These are phyloP conservation scores for Coelastrella sp. DNA, from an alignment of 139 green algal genomes.

Conservation along the genomic window DNA sequence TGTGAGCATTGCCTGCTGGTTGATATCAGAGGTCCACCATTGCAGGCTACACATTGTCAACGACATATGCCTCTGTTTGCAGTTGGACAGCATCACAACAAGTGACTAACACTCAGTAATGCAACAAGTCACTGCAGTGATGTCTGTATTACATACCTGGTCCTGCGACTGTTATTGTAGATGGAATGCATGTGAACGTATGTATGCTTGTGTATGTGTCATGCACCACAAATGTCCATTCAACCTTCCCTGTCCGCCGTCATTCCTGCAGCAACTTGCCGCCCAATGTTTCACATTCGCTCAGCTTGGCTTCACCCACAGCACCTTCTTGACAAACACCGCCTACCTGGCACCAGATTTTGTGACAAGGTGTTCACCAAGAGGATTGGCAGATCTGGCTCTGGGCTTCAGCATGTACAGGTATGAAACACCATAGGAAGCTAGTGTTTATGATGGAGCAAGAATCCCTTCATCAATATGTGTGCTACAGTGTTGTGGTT, in stretches of 20 bases:
- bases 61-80: not conserved
- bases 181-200: not conserved
- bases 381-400: slow-evolving; percentile 30
- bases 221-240: not conserved
- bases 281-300: not conserved
- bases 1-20: not conserved
- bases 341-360: not conserved
- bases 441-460: too few relatives aligned
- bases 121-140: too few relatives aligned
- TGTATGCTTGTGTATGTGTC: not conserved
- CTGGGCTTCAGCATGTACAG: slow-evolving; percentile 19
- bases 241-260: too few relatives aligned
- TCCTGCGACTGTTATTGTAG: too few relatives aligned
- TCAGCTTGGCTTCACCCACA: slow-evolving; percentile 25
- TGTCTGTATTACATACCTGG: too few relatives aligned
- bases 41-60: not conserved
- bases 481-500: not conserved
- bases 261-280: slow-evolving; percentile 6
- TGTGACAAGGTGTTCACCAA: not conserved
- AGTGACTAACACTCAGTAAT: too few relatives aligned
- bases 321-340: slow-evolving; percentile 13
- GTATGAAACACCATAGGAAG: too few relatives aligned
- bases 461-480: too few relatives aligned
- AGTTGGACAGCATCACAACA: too few relatives aligned
- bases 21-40: not conserved